Evolutionary conservation across 116 monocot species (phyloP).

Genomic region (Dioscorea cayenensis): DNA sequence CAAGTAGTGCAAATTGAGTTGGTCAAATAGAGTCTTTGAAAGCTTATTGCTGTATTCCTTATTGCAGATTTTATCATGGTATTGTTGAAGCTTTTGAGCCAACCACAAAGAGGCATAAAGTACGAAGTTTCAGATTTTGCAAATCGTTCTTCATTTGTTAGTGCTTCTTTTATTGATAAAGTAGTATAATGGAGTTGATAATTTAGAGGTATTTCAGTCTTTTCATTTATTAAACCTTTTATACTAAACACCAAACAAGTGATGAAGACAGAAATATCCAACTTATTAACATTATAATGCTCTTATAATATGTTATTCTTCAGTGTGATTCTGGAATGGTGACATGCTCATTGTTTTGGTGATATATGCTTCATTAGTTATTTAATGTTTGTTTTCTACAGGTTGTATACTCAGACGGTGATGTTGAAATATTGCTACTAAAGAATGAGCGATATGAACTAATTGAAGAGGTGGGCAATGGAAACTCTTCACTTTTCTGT

Average conservation of each 20-base stretch:
- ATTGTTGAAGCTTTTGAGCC: constrained; percentile 45
- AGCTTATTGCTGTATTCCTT: background rate
- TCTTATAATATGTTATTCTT: background rate
- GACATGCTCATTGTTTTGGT: background rate
- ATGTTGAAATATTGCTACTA: constrained; percentile 52
- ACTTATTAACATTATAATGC: background rate
- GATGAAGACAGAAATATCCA: too few relatives aligned
- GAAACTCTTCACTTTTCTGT: background rate
- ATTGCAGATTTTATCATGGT: constrained; percentile 70
- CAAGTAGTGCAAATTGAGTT: background rate
- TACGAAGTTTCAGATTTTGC: constrained; percentile 3
- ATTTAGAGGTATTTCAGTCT: too few relatives aligned
- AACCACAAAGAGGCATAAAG: constrained; percentile 55
- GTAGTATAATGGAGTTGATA: too few relatives aligned
- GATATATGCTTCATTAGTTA: background rate
- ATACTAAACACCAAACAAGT: too few relatives aligned
- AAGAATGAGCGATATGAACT: constrained; percentile 60
- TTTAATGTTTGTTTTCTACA: constrained; percentile 8
- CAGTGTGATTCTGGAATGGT: background rate
- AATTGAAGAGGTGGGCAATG: constrained; percentile 22
- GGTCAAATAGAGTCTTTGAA: background rate
- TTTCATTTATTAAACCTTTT: too few relatives aligned
- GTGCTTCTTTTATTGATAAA: too few relatives aligned
- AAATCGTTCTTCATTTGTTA: too few relatives aligned
- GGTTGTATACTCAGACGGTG: constrained; percentile 81